Evolutionary conservation across 257 asterid genomes (phyloP).

Genomic region (Cordia subcordata): DNA sequence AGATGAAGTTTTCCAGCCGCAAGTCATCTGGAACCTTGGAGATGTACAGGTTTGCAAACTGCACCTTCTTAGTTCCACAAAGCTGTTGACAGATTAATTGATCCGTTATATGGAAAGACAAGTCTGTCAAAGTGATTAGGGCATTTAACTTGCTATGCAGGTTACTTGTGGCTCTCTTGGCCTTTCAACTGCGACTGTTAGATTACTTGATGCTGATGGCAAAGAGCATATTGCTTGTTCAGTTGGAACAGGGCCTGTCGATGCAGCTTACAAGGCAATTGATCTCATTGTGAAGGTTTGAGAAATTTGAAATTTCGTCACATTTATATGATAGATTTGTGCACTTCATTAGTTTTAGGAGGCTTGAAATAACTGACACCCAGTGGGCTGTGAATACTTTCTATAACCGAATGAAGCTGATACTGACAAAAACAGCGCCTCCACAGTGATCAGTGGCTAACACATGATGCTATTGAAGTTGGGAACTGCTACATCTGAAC

Average conservation of each 20-base stretch:
- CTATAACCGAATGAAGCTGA: too few species aligned
- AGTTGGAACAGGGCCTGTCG: constrained; percentile 97
- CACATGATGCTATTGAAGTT: too few species aligned
- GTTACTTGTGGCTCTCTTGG: constrained; percentile 91
- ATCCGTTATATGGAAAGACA: neutral
- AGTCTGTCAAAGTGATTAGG: neutral
- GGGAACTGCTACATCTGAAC: too few species aligned
- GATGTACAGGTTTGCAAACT: constrained; percentile 61
- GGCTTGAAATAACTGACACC: neutral
- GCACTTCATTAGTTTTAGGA: too few species aligned
- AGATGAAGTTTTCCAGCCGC: constrained; percentile 90
- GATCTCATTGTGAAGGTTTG: constrained; percentile 80
- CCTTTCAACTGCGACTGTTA: constrained; percentile 94
- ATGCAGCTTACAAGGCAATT: constrained; percentile 92
- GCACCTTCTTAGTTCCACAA: constrained; percentile 4
- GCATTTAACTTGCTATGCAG: constrained; percentile 29
- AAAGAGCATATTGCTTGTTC: constrained; percentile 69
- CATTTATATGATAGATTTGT: neutral
- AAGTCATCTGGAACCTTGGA: constrained; percentile 67
- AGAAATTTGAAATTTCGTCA: constrained; percentile 13
- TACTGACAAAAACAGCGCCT: too few species aligned
- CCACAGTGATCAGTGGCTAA: too few species aligned
- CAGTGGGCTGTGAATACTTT: too few species aligned
- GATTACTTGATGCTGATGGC: constrained; percentile 61
- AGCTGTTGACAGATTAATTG: constrained; percentile 6